These are phyloP conservation scores for Boletus rubescentipes DNA, from an alignment of 768 basidiomycete species.

Conservation along the genomic window DNA sequence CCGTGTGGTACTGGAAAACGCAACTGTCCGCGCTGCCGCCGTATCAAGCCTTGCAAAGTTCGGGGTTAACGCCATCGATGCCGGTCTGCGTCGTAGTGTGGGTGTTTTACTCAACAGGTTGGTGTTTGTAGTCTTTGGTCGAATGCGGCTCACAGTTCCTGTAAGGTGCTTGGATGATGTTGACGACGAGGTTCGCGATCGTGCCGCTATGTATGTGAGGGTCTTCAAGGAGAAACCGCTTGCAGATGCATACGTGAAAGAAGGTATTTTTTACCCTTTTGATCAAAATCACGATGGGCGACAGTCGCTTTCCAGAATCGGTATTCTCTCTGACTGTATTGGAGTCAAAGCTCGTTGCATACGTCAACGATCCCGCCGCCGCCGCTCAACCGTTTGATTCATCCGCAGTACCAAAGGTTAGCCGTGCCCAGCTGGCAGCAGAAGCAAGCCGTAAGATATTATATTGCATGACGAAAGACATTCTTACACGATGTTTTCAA, in stretches of 20 bases:
- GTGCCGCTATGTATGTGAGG: slow-evolving; percentile 92
- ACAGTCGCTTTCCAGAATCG: slow-evolving; percentile 61
- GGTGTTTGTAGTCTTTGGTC: slow-evolving; percentile 17
- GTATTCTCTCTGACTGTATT: slow-evolving; percentile 88
- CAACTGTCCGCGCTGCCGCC: slow-evolving; percentile 95
- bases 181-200: slow-evolving; percentile 97
- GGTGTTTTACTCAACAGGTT: slow-evolving; percentile 83
- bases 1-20: slow-evolving; percentile 97
- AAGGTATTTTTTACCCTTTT: slow-evolving; percentile 56
- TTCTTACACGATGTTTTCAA: slow-evolving; percentile 29
- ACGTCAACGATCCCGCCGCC: slow-evolving; percentile 81
- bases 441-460: slow-evolving; percentile 70
- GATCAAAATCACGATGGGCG: not conserved
- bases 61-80: slow-evolving; percentile 84
- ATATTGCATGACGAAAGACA: slow-evolving; percentile 7
- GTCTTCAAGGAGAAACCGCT: slow-evolving; percentile 77
- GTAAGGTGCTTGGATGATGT: slow-evolving; percentile 93
- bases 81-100: slow-evolving; percentile 78
- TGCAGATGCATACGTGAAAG: slow-evolving; percentile 86
- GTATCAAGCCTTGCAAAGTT: slow-evolving; percentile 96
- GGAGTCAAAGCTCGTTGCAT: slow-evolving; percentile 90
- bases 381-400: slow-evolving; percentile 77
- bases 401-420: slow-evolving; percentile 88
- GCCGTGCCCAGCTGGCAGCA: slow-evolving; percentile 86
- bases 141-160: slow-evolving; percentile 3